These are phyloP conservation scores for Rubus idaeus DNA, from an alignment of 306 rosid species.

Conservation along the genomic window DNA sequence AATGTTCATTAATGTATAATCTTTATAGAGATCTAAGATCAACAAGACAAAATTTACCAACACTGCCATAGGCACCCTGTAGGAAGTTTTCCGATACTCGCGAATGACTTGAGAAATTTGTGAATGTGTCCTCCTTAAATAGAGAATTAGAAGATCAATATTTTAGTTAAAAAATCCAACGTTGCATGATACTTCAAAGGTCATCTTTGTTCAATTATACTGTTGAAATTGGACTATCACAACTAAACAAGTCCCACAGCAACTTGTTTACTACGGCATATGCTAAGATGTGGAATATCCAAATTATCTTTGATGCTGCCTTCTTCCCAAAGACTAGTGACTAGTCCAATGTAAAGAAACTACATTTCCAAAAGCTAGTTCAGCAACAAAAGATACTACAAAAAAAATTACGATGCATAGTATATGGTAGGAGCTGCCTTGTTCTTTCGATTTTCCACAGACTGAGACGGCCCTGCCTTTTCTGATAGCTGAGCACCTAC, in stretches of 20 bases:
- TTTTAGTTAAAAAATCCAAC: constrained; percentile 11
- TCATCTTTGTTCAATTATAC: neutral
- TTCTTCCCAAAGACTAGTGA: neutral
- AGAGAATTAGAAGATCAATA: constrained; percentile 13
- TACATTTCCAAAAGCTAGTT: neutral
- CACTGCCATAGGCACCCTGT: constrained; percentile 89
- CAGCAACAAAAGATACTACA: neutral
- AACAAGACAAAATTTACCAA: constrained; percentile 57
- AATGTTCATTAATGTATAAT: neutral
- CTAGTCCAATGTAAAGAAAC: neutral
- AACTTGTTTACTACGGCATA: no score
- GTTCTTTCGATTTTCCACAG: constrained; percentile 55
- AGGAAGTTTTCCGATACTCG: constrained; percentile 76
- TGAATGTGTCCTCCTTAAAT: constrained; percentile 88
- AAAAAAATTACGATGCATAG: constrained; percentile 72
- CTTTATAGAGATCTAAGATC: neutral
- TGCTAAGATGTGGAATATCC: neutral
- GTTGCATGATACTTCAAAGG: neutral
- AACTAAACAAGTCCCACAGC: neutral
- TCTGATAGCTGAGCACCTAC: constrained; percentile 39
- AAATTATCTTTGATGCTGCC: neutral
- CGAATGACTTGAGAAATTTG: constrained; percentile 88
- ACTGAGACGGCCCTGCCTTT: constrained; percentile 36
- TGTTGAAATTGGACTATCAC: neutral
- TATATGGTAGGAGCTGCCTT: constrained; percentile 64